A percentile compares a stretch with the other conserved stretches of the same genome.
These are phyloP conservation scores for Fragaria iinumae DNA, from an alignment of 306 rosid species.

Conservation along the genomic window DNA sequence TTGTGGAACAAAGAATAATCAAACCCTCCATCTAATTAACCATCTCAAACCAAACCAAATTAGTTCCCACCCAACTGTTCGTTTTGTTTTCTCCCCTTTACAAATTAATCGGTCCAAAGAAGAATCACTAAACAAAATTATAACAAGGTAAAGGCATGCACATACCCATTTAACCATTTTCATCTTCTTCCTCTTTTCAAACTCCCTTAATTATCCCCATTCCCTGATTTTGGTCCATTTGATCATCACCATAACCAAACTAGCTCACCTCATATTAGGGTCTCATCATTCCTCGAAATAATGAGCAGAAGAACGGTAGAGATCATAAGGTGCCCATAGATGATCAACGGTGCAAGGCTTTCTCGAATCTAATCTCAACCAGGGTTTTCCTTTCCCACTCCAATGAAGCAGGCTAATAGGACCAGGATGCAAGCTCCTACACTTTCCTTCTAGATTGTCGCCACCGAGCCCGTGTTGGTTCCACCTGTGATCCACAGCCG, in stretches of 20 bases:
- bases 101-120: neutral
- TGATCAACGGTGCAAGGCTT: slow-evolving; percentile 79
- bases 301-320: slow-evolving; percentile 55
- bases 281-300: slow-evolving; percentile 56
- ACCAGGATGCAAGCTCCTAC: slow-evolving; percentile 78
- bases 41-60: slow-evolving; percentile 8
- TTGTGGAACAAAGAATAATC: neutral
- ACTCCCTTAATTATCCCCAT: slow-evolving; percentile 16
- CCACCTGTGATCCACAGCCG: slow-evolving; percentile 78
- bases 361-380: slow-evolving; percentile 88
- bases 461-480: slow-evolving; percentile 92
- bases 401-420: slow-evolving; percentile 82
- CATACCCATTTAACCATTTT: slow-evolving; percentile 23
- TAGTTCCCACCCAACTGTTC: neutral
- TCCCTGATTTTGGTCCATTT: slow-evolving; percentile 2
- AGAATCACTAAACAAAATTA: neutral
- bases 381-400: slow-evolving; percentile 94
- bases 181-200: slow-evolving; percentile 16
- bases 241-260: neutral
- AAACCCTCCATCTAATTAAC: slow-evolving; percentile 6
- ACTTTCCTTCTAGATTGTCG: slow-evolving; percentile 75
- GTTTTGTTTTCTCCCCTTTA: neutral
- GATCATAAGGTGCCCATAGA: slow-evolving; percentile 87
- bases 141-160: neutral
- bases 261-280: neutral